Conservation (phyloP, 2,329 filamentous ascomycete species). For the Coniella lustricola region DNA sequence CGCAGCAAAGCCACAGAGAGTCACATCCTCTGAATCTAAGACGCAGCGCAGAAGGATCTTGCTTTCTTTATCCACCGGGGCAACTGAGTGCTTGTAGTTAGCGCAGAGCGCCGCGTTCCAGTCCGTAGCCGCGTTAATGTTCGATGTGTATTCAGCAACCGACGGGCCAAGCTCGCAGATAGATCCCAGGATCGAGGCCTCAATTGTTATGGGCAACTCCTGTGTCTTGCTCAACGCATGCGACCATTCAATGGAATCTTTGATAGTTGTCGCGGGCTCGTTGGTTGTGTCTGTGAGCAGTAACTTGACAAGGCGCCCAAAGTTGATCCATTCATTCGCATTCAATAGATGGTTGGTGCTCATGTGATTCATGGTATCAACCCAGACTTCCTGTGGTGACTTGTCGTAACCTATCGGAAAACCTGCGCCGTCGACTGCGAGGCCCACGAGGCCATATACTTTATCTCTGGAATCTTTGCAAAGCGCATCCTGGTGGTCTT, state of each 20-base stretch:
- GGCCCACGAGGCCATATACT: slow-evolving; percentile 24
- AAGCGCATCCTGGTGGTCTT: slow-evolving; percentile 18
- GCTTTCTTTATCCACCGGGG: neutral
- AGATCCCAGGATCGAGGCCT: neutral
- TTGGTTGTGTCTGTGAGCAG: neutral
- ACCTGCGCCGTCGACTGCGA: slow-evolving; percentile 21
- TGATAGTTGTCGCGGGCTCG: neutral
- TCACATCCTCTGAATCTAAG: neutral
- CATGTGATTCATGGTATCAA: slow-evolving; percentile 22
- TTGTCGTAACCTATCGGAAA: slow-evolving; percentile 25
- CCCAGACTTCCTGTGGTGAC: slow-evolving; percentile 22
- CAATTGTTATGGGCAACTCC: neutral
- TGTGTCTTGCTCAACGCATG: too few species aligned
- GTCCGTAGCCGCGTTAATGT: neutral
- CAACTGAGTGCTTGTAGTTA: neutral
- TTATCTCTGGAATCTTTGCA: slow-evolving; percentile 26
- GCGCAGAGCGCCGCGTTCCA: neutral
- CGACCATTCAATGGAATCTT: neutral
- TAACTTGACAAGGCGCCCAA: neutral
- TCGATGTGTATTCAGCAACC: neutral
- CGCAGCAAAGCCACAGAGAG: neutral
- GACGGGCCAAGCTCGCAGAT: neutral
- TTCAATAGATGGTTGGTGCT: slow-evolving; percentile 9
- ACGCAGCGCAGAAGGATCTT: neutral
- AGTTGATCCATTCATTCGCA: neutral